Evolutionary conservation across 202 grass and related monocot genomes (phyloP), one percentile per base, ranked within the genome.

Genomic region (Cymbopogon flexuosus): DNA sequence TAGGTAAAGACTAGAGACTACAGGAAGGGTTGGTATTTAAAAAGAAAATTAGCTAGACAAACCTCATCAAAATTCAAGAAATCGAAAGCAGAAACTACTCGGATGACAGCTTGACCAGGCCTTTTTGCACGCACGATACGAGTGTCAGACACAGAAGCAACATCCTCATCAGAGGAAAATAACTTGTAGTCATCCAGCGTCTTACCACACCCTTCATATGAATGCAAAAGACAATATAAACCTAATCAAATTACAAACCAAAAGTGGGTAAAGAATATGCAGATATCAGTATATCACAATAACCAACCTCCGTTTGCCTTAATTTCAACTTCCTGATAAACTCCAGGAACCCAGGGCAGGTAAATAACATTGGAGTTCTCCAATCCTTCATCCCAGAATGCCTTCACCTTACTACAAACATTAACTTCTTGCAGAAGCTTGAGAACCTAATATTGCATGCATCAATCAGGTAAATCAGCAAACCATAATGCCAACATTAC

Each of bases 41-140:
- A 69, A 54, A 77, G 56, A 78, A 63, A 16, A 85, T 21, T 62
- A 88, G 51, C 86, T 74, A 78, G 37, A 81, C 33, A 46, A 66
- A 98, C 95, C 92, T 95, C 88, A 72, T 98, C 90, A 78, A 87
- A 95, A 73, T 98, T 98, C 27, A 94, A 72, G 73, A 66, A 77
- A 88, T 95, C 92, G 77, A 89, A 94, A 56, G 72, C 65, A 80
- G 92, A 98, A 87, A 91, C 56, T 78, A 89, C 88, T 93, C 80
- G 94, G 73, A 98, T 89, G 81, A 85, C 91, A 76, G 80, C 88
- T 83, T 86, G 88, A 85, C 95, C 92, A 89, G 90, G 84, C 77
- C 62, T 91, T 87, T 84, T 93, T 63, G 96, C 88, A 65, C 66
- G 79, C 63, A 92, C 65, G 0, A 85, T 71, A 59, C 47, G 84